These are phyloP conservation scores for sorghum (Sorghum bicolor) DNA, from an alignment of 176 grass and related monocot species.

Conservation along the genomic window Sorghum_bicolor_NCBIv3 NC_012879.2:48540001-48540500, in stretches of 20 bases:
- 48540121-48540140: slow-evolving; percentile 12
- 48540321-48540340: slow-evolving; percentile 18
- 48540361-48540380: background rate
- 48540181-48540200: background rate
- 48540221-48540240: no score
- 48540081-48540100: background rate
- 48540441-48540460: background rate
- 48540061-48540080: background rate
- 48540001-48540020: background rate
- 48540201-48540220: no score
- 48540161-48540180: background rate
- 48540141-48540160: background rate
- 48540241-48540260: no score
- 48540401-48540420: background rate
- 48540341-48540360: background rate
- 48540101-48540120: slow-evolving; percentile 30
- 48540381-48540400: background rate
- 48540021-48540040: background rate
- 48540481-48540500: slow-evolving; percentile 66
- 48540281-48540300: slow-evolving; percentile 34
- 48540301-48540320: slow-evolving; percentile 16
- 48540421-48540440: slow-evolving; percentile 15
- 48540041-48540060: background rate
- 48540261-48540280: background rate
- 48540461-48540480: slow-evolving; percentile 58